phyloP scores from a whole-genome alignment of 139 green algal genomes.

The Tetraselmis chui region DNA sequence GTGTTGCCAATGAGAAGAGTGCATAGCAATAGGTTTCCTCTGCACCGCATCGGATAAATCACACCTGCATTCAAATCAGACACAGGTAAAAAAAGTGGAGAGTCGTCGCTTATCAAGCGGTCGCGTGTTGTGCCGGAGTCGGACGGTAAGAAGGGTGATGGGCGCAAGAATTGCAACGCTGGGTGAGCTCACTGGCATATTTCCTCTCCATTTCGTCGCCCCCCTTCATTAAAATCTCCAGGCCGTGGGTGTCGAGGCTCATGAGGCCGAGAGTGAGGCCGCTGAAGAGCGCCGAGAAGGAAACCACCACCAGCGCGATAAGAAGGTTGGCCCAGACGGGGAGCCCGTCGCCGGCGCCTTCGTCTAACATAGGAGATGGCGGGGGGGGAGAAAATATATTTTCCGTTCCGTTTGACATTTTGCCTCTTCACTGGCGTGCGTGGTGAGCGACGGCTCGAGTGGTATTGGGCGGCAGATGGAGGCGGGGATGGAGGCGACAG shows the following conservation, averaged over 20 bases:
- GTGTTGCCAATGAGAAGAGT: slow-evolving; percentile 62
- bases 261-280: slow-evolving; percentile 34
- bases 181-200: slow-evolving; percentile 16
- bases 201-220: slow-evolving; percentile 17
- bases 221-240: slow-evolving; percentile 25
- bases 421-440: no score
- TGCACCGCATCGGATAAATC: slow-evolving; percentile 36
- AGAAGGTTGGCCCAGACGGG: background rate
- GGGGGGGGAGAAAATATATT: background rate
- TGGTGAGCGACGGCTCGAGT: no score
- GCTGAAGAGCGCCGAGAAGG: slow-evolving; percentile 28
- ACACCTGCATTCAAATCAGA: slow-evolving; percentile 17
- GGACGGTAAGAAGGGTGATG: background rate
- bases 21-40: slow-evolving; percentile 63
- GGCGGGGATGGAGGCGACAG: no score
- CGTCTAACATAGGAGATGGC: no score
- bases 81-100: slow-evolving; percentile 18
- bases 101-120: slow-evolving; percentile 23
- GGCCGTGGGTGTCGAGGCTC: slow-evolving; percentile 23
- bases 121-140: background rate
- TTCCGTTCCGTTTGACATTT: no score
- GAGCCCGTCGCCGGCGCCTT: background rate
- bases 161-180: no score
- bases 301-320: background rate
- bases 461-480: no score